Evolutionary conservation across 1,284 basidiomycete species (phyloP).

Genomic region (Thelephora terrestris): DNA sequence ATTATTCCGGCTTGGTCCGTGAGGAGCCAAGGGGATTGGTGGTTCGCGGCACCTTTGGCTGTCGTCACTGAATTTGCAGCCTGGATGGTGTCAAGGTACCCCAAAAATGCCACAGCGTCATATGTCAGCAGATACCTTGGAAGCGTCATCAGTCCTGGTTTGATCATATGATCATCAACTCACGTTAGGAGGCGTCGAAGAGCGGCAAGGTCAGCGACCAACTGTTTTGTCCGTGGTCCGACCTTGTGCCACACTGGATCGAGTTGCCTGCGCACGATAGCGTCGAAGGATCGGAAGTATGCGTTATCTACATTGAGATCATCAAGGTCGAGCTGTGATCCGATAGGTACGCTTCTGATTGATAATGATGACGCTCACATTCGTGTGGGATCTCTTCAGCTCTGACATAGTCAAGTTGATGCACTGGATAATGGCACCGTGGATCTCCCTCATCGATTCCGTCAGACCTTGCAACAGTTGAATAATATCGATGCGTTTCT

Average conservation of each 20-base stretch:
- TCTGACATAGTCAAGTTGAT: constrained; percentile 89
- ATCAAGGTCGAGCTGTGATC: constrained; percentile 78
- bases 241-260: constrained; percentile 97
- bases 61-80: constrained; percentile 54
- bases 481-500: constrained; percentile 83
- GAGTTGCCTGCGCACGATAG: constrained; percentile 80
- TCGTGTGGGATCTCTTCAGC: constrained; percentile 80
- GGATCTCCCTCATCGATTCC: constrained; percentile 83
- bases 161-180: constrained; percentile 20
- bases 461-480: constrained; percentile 87
- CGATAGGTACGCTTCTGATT: neutral
- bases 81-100: constrained; percentile 88
- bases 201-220: constrained; percentile 83
- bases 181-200: constrained; percentile 79
- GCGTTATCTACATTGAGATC: constrained; percentile 91
- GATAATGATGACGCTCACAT: constrained; percentile 36
- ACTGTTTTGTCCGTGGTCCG: constrained; percentile 83
- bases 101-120: constrained; percentile 85
- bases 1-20: constrained; percentile 87
- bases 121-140: constrained; percentile 81
- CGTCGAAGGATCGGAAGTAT: constrained; percentile 91
- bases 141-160: constrained; percentile 1
- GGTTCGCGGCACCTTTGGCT: constrained; percentile 42
- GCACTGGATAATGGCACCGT: constrained; percentile 88
- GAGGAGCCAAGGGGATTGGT: constrained; percentile 80